Evolutionary conservation across 306 rosid genomes (phyloP), one percentile per base, ranked within the genome.

Genomic region (Trifolium dubium): DNA sequence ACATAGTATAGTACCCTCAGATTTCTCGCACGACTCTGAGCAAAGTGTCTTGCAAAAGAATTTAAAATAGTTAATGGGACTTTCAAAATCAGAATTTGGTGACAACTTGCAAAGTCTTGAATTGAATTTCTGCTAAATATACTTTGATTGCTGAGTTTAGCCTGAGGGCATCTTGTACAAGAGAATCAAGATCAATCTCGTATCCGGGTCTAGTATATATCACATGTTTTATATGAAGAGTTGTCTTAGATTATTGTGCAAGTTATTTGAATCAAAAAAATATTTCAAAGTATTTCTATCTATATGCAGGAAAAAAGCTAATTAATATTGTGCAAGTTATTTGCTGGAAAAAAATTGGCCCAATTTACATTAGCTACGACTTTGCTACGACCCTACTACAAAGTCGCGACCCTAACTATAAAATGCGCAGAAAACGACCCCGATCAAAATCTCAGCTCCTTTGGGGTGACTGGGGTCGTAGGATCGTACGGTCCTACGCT

Each of bases 171-270:
- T 92, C 98, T 82, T 81, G 86, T 75, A 92, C 73, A 14, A 92
- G 84, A 17, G 91, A 85, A 83, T 89, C 92, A 34, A 92, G 90
- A 69, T 89, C 90, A 46, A 89, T 92, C 82, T 92, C 96, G 13
- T 70, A 78, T 83, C 98, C 98, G 0, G 98, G 96, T 89, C 88
- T 88, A 51, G 81, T 89, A 69, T 90, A 92, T 66, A 90, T 90
- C 23, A 92, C 98, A 97, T 92, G 95, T 77, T 74, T 74, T 70
- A 34, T 23, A 69, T 41, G 71, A 75, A 55, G 61, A 66, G 61
- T 37, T n/a, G 72, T 72, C 77, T 83, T 73, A 80, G 79, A 64
- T 43, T 75, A 44, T 35, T 37, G 32, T 30, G 34, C 17, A 43
- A 30, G 18, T 29, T 60, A 28, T 14, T 29, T 1, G 34, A 31